phyloP scores from a whole-genome alignment of 441 rosid genomes.

The Macaranga tanarius region DNA sequence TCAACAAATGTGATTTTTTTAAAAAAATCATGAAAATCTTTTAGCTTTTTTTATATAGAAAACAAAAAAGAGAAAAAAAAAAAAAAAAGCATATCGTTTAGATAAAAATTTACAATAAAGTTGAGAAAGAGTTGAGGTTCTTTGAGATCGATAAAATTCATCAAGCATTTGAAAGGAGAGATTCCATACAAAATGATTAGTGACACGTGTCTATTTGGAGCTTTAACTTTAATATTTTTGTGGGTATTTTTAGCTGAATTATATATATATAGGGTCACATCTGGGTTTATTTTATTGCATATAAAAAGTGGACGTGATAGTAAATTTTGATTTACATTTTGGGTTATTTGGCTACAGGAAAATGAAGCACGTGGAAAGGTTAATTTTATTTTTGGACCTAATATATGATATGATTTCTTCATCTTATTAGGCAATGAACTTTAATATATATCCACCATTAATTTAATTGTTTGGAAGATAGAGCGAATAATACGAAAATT shows the following conservation, averaged over 20 bases:
- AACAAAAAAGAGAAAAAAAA: no score
- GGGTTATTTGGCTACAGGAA: not conserved
- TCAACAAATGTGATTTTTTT: no score
- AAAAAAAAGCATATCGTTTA: no score
- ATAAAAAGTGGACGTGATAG: not conserved
- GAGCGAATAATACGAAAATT: no score
- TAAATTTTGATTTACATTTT: not conserved
- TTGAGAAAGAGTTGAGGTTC: no score
- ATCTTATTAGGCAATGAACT: no score
- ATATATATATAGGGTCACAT: not conserved
- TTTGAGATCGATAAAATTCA: no score
- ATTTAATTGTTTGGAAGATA: no score
- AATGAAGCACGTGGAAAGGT: conserved; percentile 19
- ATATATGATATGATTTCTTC: not conserved
- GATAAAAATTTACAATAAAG: no score
- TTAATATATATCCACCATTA: no score
- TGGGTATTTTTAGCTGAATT: not conserved
- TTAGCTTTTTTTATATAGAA: no score
- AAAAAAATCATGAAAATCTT: no score
- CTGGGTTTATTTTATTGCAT: conserved; percentile 15
- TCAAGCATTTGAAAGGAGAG: not conserved
- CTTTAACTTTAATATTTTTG: not conserved
- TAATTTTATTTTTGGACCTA: not conserved
- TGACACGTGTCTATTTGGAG: conserved; percentile 6
- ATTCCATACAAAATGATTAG: conserved; percentile 6